Conservation (phyloP, 495 filamentous ascomycete species). For the Physcia stellaris region DNA sequence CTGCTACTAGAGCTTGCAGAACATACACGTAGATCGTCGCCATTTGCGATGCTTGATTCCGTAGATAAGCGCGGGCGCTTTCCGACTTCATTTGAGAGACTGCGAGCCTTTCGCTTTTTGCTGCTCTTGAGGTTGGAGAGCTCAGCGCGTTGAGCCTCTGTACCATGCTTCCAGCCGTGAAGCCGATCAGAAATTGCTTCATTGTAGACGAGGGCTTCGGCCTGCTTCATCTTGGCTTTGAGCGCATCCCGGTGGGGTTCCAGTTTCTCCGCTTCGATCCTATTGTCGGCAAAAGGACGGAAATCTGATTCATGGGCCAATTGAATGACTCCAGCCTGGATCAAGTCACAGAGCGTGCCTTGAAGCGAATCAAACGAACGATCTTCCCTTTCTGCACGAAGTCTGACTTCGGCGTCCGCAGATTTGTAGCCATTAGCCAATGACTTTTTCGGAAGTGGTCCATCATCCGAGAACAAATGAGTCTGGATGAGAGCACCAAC, state of each 20-base stretch:
- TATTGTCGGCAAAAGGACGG: conserved; percentile 36
- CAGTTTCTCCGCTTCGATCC: conserved; percentile 30
- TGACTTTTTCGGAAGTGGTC: not conserved
- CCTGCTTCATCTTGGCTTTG: conserved; percentile 44
- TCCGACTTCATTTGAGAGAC: not conserved
- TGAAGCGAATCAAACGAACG: conserved; percentile 3
- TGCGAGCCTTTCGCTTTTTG: conserved; percentile 12
- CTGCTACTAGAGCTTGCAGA: too few relatives aligned
- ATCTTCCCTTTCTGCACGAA: not conserved
- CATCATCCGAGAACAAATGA: conserved; percentile 11
- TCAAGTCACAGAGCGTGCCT: conserved; percentile 6
- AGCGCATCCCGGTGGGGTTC: conserved; percentile 29
- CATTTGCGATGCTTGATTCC: too few relatives aligned
- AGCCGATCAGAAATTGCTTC: conserved; percentile 37
- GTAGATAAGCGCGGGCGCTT: not conserved
- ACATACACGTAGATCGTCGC: too few relatives aligned
- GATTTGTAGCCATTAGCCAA: not conserved
- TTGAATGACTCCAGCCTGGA: conserved; percentile 29
- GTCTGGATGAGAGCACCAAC: conserved; percentile 50
- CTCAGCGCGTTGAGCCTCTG: conserved; percentile 22
- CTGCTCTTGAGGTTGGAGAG: conserved; percentile 1
- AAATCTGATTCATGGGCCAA: conserved; percentile 36
- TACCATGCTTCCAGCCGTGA: conserved; percentile 31
- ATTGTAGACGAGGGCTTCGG: conserved; percentile 38
- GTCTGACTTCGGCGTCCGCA: not conserved